Conservation (phyloP, 495 filamentous ascomycete species). For the Thozetella sp. region DNA sequence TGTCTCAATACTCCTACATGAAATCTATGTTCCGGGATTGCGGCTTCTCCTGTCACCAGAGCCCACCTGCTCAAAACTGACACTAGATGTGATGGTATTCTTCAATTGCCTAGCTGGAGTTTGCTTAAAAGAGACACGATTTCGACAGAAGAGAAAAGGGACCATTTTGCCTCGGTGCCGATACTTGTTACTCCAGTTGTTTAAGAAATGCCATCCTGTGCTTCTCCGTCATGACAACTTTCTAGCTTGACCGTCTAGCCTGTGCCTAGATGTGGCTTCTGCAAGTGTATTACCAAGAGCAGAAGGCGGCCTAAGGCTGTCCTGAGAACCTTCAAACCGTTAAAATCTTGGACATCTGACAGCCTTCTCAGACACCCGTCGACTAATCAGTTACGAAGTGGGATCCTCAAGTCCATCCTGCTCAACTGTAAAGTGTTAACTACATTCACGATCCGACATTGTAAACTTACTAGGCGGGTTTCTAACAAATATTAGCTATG, state of each 20-base stretch:
- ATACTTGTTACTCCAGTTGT: neutral
- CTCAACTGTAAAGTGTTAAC: neutral
- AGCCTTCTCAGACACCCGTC: neutral
- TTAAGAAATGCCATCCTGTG: neutral
- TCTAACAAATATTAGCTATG: neutral
- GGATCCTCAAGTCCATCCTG: neutral
- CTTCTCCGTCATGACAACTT: neutral
- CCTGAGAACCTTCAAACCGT: neutral
- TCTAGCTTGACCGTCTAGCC: neutral
- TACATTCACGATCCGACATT: neutral
- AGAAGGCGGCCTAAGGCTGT: neutral
- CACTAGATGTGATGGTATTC: neutral
- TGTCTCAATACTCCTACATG: neutral
- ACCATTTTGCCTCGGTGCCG: neutral
- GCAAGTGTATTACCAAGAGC: neutral
- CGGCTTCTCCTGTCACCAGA: neutral
- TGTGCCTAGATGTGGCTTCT: neutral
- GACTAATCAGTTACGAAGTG: neutral
- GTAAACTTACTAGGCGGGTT: neutral
- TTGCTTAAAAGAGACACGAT: neutral
- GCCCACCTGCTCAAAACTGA: neutral
- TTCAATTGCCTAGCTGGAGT: neutral
- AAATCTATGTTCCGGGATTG: neutral
- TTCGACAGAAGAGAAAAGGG: neutral
- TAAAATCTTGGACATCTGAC: neutral